A percentile compares a stretch with the other conserved stretches of the same genome.
phyloP scores from a whole-genome alignment of 129 eudicot species.

The Artemisia tridentata region DNA sequence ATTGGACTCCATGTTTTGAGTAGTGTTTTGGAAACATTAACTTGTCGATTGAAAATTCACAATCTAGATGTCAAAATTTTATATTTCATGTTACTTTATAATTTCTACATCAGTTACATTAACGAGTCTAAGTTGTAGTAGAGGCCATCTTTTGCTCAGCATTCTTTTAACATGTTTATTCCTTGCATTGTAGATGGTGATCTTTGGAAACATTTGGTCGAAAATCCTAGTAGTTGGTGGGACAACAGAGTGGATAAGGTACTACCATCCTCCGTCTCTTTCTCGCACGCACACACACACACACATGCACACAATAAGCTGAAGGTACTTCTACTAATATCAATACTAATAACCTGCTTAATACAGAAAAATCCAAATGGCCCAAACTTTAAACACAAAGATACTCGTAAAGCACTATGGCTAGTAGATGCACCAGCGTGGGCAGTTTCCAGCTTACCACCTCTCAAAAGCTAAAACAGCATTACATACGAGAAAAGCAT shows the following conservation, averaged over 20 bases:
- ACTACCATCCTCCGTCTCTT: background rate
- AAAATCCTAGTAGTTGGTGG: conserved; percentile 74
- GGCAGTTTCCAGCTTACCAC: conserved; percentile 48
- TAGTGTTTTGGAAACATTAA: too few species aligned
- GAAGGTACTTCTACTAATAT: background rate
- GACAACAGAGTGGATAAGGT: conserved; percentile 63
- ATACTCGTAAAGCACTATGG: conserved; percentile 48
- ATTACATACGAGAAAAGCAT: conserved; percentile 18
- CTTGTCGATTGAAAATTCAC: too few species aligned
- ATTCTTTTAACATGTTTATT: conserved; percentile 22
- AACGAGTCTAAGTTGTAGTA: background rate
- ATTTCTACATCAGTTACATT: background rate
- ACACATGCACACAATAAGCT: background rate
- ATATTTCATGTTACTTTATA: background rate
- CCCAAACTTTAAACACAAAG: conserved; percentile 61
- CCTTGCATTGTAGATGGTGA: conserved; percentile 33
- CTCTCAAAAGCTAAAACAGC: conserved; percentile 22
- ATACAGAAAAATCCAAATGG: conserved; percentile 27
- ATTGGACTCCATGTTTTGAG: too few species aligned
- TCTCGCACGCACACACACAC: too few species aligned
- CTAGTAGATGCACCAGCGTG: conserved; percentile 40
- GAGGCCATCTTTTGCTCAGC: conserved; percentile 5
- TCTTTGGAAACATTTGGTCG: conserved; percentile 58
- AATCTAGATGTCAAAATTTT: too few species aligned
- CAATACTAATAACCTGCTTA: background rate